Conservation (phyloP, 2,329 filamentous ascomycete species). For the Mycosphaerella arachidis region DNA sequence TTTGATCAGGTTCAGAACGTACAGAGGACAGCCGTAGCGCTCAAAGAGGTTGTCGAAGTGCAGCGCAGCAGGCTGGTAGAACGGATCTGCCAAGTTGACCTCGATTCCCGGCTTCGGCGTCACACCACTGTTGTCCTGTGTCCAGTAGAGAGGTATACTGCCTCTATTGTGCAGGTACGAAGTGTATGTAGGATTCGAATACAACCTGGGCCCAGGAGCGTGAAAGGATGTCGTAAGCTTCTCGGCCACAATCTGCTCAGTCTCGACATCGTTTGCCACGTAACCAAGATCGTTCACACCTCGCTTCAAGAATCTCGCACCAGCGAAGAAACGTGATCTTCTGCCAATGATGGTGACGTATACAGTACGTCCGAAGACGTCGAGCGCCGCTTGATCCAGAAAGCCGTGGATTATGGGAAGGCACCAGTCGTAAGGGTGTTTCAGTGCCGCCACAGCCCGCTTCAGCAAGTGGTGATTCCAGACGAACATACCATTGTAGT, state of each 20-base stretch:
- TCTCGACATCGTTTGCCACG: slow-evolving; percentile 97
- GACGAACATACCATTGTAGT: slow-evolving; percentile 93
- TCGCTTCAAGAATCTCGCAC: slow-evolving; percentile 87
- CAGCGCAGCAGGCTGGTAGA: slow-evolving; percentile 85
- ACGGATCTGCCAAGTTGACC: slow-evolving; percentile 90
- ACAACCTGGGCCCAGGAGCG: slow-evolving; percentile 77
- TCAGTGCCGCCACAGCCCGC: slow-evolving; percentile 65
- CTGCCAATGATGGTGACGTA: slow-evolving; percentile 93
- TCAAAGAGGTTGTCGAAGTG: slow-evolving; percentile 95
- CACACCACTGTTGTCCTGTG: slow-evolving; percentile 90
- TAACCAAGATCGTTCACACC: slow-evolving; percentile 92
- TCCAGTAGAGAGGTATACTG: slow-evolving; percentile 96
- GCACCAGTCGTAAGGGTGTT: slow-evolving; percentile 91
- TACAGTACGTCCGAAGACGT: slow-evolving; percentile 79
- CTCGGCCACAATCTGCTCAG: slow-evolving; percentile 96
- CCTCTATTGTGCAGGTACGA: slow-evolving; percentile 96
- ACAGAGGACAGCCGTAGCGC: slow-evolving; percentile 87
- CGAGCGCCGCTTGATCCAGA: slow-evolving; percentile 74
- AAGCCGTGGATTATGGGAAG: slow-evolving; percentile 93
- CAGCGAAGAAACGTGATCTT: slow-evolving; percentile 87
- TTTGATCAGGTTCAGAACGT: slow-evolving; percentile 85
- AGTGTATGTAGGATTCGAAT: slow-evolving; percentile 85
- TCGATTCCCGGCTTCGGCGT: slow-evolving; percentile 96
- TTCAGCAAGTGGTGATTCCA: slow-evolving; percentile 91
- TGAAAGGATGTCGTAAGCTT: slow-evolving; percentile 94